phyloP scores from a whole-genome alignment of 2,329 filamentous ascomycete species.

The Colletotrichum tanaceti region DNA sequence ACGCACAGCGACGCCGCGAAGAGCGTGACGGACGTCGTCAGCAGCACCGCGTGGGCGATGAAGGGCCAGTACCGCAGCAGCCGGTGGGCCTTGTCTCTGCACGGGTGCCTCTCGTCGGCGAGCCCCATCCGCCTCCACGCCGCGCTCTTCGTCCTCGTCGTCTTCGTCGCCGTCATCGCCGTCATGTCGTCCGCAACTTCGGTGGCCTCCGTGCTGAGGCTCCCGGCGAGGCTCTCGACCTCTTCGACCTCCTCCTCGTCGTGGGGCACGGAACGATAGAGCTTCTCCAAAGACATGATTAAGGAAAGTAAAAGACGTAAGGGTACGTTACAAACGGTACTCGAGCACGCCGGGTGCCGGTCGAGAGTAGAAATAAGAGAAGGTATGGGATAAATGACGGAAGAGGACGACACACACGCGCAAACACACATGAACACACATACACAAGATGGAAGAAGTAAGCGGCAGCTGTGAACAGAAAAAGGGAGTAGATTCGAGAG shows the following conservation, averaged over 20 bases:
- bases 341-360: constrained; percentile 38
- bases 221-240: constrained; percentile 39
- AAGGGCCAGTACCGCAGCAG: constrained; percentile 52
- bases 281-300: constrained; percentile 39
- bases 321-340: background rate
- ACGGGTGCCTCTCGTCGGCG: constrained; percentile 44
- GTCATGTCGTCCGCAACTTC: constrained; percentile 12
- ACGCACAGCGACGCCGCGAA: constrained; percentile 56
- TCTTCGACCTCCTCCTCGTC: constrained; percentile 45
- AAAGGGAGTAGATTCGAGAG: background rate
- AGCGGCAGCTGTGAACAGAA: background rate
- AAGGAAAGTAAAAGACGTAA: constrained; percentile 13
- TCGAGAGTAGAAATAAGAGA: constrained; percentile 12
- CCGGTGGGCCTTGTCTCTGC: constrained; percentile 40
- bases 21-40: constrained; percentile 54
- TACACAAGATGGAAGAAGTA: constrained; percentile 4
- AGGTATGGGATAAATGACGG: background rate
- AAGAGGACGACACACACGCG: too few species aligned
- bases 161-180: too few species aligned
- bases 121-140: constrained; percentile 38
- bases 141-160: constrained; percentile 4
- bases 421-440: constrained; percentile 11
- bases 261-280: constrained; percentile 37
- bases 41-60: constrained; percentile 54
- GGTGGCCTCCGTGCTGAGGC: constrained; percentile 35